Percentiles rank a stretch among this genome's conserved stretches.
These are phyloP conservation scores for Zarea fungicola DNA, from an alignment of 2,329 filamentous ascomycete genomes.

Conservation along the genomic window DNA sequence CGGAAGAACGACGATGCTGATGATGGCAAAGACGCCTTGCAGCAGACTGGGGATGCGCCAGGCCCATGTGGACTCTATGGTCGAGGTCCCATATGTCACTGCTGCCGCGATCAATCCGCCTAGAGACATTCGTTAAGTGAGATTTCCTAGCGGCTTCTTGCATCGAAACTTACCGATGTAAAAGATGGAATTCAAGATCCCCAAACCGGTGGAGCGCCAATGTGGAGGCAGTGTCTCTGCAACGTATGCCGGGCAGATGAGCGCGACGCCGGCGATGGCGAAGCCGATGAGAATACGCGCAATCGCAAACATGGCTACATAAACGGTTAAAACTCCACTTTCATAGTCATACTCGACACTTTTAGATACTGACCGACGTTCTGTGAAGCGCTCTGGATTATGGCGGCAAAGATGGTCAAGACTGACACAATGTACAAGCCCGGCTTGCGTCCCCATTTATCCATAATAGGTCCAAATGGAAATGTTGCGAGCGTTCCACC, in stretches of 20 bases:
- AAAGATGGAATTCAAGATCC: slow-evolving; percentile 22
- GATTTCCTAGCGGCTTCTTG: too few species aligned
- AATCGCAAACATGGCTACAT: slow-evolving; percentile 46
- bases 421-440: slow-evolving; percentile 25
- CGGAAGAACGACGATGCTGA: slow-evolving; percentile 13
- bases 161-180: too few species aligned
- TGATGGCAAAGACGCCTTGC: slow-evolving; percentile 23
- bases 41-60: slow-evolving; percentile 29
- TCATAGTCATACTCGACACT: too few species aligned
- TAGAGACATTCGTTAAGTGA: too few species aligned
- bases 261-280: slow-evolving; percentile 37
- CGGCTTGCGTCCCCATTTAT: slow-evolving; percentile 22
- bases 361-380: too few species aligned
- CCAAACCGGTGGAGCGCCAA: slow-evolving; percentile 17
- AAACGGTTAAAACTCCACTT: too few species aligned
- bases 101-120: slow-evolving; percentile 24
- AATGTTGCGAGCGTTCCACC: slow-evolving; percentile 42
- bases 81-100: slow-evolving; percentile 24
- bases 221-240: slow-evolving; percentile 41
- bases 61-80: slow-evolving; percentile 26
- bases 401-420: slow-evolving; percentile 38
- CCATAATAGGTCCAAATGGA: slow-evolving; percentile 34
- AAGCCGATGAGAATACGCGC: slow-evolving; percentile 43
- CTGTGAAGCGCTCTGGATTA: slow-evolving; percentile 43
- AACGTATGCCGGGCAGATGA: slow-evolving; percentile 41